These are phyloP conservation scores for Fusarium coicis DNA, from an alignment of 2,329 filamentous ascomycete genomes.

Conservation along the genomic window DNA sequence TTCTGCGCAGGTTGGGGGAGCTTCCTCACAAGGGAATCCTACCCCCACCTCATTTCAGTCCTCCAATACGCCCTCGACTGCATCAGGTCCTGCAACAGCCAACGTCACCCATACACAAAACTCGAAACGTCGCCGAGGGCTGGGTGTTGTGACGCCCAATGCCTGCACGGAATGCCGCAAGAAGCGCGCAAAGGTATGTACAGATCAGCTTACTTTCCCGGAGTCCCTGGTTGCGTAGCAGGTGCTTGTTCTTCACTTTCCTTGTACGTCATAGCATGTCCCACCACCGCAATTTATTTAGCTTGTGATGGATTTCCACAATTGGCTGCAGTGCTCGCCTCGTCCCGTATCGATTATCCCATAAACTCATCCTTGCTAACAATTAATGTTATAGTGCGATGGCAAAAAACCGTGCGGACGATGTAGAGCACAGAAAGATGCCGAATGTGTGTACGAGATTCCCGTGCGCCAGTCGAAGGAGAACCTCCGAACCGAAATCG, in stretches of 20 bases:
- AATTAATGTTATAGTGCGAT: conserved; percentile 61
- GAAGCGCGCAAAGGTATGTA: conserved; percentile 67
- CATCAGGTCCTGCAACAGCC: conserved; percentile 35
- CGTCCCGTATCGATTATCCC: neutral
- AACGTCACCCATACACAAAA: conserved; percentile 43
- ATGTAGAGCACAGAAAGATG: conserved; percentile 64
- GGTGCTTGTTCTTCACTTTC: conserved; percentile 1
- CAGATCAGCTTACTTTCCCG: neutral
- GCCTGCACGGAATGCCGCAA: conserved; percentile 71
- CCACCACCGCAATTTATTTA: neutral
- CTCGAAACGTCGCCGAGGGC: conserved; percentile 64
- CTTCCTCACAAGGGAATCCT: conserved; percentile 45
- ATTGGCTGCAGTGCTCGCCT: neutral
- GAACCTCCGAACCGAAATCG: conserved; percentile 68
- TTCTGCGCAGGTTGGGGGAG: conserved; percentile 29
- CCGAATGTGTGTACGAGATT: conserved; percentile 70
- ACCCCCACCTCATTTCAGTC: conserved; percentile 46
- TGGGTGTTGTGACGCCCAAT: conserved; percentile 68
- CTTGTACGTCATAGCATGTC: neutral
- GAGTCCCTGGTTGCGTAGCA: neutral
- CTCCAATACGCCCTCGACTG: conserved; percentile 42
- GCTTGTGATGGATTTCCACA: neutral
- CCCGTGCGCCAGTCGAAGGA: conserved; percentile 74
- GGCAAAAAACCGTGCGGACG: conserved; percentile 66
- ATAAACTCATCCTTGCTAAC: conserved; percentile 19